Base-by-base conservation (phyloP, 495 filamentous ascomycete species). In the Neurospora africana region DNA sequence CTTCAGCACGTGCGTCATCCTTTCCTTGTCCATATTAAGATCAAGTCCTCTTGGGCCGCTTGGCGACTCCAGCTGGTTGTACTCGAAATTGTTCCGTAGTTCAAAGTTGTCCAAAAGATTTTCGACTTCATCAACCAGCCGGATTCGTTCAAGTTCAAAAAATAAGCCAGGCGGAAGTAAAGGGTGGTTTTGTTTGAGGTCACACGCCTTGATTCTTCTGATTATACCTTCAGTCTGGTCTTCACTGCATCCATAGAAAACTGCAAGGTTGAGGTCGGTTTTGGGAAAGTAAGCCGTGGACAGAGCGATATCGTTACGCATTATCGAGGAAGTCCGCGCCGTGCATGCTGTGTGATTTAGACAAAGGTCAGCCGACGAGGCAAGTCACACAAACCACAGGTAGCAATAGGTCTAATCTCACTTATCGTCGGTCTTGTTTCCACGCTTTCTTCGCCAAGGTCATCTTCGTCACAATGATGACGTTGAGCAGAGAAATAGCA, bases 401-500 rank as follows among this genome's bases (percentile, higher is more conserved):
- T n/a, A n/a, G n/a, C n/a, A n/a, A n/a, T n/a, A n/a, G n/a, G n/a
- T n/a, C n/a, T n/a, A n/a, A n/a, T n/a, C n/a, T n/a, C n/a, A n/a
- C n/a, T 61, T 61, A 61, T 61, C 53, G 9, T 61, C 27, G 53
- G 15, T 30, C 27, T 61, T 19, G 2, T 61, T 6, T 33, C 53
- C n/a, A n/a, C n/a, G n/a, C n/a, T n/a, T n/a, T n/a, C 53, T 19
- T 61, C 2, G 13, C 15, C 0, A 9, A 61, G 53, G 9, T 61
- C 27, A 1, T 61, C 53, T 1, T 61, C 27, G 36, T 67, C 47
- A 0, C 23, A 71, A 9, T 61, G 23, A 21, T 71, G 70, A 4
- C 37, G 30, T 15, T 71, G 70, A n/a, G n/a, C 21, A 35, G 70
- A 71, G 37, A 71, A 71, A 35, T 67, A 65, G 27, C 70, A 71